Evolutionary conservation across 805 yeast species (phyloP).

Genomic region (Sugiyamaella boreocaroliniensis): DNA sequence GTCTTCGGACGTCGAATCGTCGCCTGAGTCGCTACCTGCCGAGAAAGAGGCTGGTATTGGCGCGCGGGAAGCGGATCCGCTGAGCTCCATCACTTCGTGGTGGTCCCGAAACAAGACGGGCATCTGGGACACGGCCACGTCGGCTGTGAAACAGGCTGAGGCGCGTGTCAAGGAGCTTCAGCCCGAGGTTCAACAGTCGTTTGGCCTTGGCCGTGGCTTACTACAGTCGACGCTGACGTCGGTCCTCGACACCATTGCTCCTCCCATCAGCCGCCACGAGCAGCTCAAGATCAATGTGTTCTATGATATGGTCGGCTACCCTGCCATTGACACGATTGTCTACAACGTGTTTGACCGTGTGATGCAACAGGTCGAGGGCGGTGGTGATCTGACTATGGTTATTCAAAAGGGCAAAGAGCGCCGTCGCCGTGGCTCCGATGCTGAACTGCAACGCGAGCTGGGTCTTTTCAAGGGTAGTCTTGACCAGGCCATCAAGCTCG

Average conservation of each 20-base stretch:
- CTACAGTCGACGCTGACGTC: constrained; percentile 31
- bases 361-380: constrained; percentile 67
- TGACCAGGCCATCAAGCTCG: constrained; percentile 80
- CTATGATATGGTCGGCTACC: constrained; percentile 41
- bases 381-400: constrained; percentile 48
- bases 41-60: background rate
- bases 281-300: constrained; percentile 38
- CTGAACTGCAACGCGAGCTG: constrained; percentile 40
- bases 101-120: constrained; percentile 34
- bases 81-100: constrained; percentile 31
- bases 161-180: constrained; percentile 35
- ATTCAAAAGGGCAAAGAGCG: constrained; percentile 42
- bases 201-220: constrained; percentile 16
- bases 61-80: constrained; percentile 23
- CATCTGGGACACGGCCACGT: constrained; percentile 34
- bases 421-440: constrained; percentile 31
- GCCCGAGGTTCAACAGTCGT: constrained; percentile 26
- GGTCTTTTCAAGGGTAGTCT: constrained; percentile 70
- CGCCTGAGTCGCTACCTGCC: background rate
- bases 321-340: constrained; percentile 43
- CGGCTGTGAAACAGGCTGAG: constrained; percentile 39
- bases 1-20: background rate
- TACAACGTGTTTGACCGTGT: constrained; percentile 48
- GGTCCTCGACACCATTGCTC: constrained; percentile 38
- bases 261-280: constrained; percentile 39